A percentile compares a stretch with the other conserved stretches of the same genome.
phyloP scores from a whole-genome alignment of 2,329 filamentous ascomycete genomes.

The Sclerotinia minor region DNA sequence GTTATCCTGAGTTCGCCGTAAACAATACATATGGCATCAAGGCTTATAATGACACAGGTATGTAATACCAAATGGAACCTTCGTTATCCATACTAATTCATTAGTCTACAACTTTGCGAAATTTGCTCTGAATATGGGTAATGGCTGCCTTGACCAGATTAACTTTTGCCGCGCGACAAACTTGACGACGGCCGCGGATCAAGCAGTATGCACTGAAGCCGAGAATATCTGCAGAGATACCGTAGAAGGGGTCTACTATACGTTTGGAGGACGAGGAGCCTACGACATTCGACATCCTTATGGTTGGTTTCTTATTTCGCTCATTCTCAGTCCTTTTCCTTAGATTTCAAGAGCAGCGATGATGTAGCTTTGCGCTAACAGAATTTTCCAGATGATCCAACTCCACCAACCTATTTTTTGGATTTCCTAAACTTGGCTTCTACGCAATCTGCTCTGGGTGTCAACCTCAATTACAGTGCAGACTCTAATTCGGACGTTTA shows the following conservation, averaged over 20 bases:
- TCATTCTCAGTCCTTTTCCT: neutral
- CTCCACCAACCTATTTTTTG: constrained; percentile 50
- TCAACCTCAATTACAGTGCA: constrained; percentile 23
- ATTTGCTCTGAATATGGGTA: constrained; percentile 49
- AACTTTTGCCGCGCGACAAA: constrained; percentile 51
- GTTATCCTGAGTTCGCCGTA: constrained; percentile 43
- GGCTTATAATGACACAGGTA: constrained; percentile 35
- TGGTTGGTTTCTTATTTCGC: neutral
- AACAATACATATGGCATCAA: constrained; percentile 50
- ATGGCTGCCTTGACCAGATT: constrained; percentile 46
- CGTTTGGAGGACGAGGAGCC: constrained; percentile 45
- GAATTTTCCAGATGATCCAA: constrained; percentile 47
- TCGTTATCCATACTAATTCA: neutral
- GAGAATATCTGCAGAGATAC: constrained; percentile 56
- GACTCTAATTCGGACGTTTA: constrained; percentile 45
- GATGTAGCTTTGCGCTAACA: neutral
- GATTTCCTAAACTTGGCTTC: constrained; percentile 42
- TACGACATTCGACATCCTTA: constrained; percentile 55
- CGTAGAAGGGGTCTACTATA: constrained; percentile 48
- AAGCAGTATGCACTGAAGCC: constrained; percentile 52
- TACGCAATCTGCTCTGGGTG: constrained; percentile 24
- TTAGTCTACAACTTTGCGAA: constrained; percentile 56
- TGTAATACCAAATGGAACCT: neutral
- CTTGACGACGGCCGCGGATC: constrained; percentile 41
- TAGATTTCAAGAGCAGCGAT: neutral